These are phyloP conservation scores for Auricularia heimuer DNA, from an alignment of 768 basidiomycete genomes.

Conservation along the genomic window DNA sequence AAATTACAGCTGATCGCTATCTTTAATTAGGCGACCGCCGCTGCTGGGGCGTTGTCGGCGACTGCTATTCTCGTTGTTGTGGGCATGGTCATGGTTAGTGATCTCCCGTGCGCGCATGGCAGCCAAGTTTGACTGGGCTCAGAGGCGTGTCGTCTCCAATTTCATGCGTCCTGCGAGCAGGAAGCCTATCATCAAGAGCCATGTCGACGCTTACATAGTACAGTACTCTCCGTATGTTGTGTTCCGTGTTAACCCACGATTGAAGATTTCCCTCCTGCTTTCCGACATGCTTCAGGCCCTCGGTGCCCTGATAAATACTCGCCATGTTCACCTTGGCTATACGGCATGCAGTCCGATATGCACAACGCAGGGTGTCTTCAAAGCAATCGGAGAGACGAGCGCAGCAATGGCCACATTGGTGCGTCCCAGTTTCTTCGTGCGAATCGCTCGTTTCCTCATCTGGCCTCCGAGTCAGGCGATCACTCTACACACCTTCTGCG, in stretches of 20 bases:
- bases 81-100: slow-evolving; percentile 20
- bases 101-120: background rate
- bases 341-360: slow-evolving; percentile 27
- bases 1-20: background rate
- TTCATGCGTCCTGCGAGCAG: slow-evolving; percentile 9
- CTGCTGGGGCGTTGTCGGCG: slow-evolving; percentile 27
- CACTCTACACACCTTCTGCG: slow-evolving; percentile 32
- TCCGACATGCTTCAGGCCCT: slow-evolving; percentile 30
- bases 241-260: slow-evolving; percentile 6
- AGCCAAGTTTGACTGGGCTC: background rate
- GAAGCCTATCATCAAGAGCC: slow-evolving; percentile 20
- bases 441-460: too few species aligned
- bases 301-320: slow-evolving; percentile 28
- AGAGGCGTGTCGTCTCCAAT: slow-evolving; percentile 18
- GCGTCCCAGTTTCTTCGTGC: slow-evolving; percentile 5
- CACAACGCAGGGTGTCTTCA: slow-evolving; percentile 30
- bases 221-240: slow-evolving; percentile 9
- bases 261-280: slow-evolving; percentile 15
- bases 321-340: slow-evolving; percentile 26
- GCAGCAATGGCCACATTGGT: slow-evolving; percentile 35
- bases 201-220: slow-evolving; percentile 35
- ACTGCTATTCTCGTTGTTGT: slow-evolving; percentile 26
- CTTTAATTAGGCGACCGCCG: slow-evolving; percentile 22
- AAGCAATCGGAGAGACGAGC: slow-evolving; percentile 34
- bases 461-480: slow-evolving; percentile 20